These are phyloP conservation scores for Graphium sp. DNA, from an alignment of 2,329 filamentous ascomycete genomes.

Conservation along the genomic window DNA sequence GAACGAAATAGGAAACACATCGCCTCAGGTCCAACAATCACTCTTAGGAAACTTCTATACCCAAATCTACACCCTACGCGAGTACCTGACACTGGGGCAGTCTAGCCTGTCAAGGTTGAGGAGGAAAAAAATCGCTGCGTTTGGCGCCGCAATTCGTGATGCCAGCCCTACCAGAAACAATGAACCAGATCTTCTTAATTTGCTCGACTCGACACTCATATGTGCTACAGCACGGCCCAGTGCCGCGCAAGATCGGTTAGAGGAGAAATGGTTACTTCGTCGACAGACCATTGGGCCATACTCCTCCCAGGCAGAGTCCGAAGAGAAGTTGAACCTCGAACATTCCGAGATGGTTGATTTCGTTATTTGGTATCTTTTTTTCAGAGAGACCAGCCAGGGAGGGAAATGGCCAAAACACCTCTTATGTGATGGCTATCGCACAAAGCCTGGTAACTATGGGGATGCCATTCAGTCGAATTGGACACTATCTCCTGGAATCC, in stretches of 20 bases:
- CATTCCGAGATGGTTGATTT: constrained; percentile 59
- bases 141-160: constrained; percentile 24
- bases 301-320: too few species aligned
- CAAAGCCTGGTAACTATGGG: neutral
- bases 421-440: constrained; percentile 69
- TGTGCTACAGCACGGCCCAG: constrained; percentile 1
- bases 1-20: too few species aligned
- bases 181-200: constrained; percentile 5
- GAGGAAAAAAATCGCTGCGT: constrained; percentile 33
- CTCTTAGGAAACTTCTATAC: constrained; percentile 55
- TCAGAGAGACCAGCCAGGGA: constrained; percentile 26
- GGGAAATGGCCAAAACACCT: constrained; percentile 48
- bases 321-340: constrained; percentile 43
- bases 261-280: constrained; percentile 29
- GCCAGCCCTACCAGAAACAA: constrained; percentile 6
- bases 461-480: constrained; percentile 8
- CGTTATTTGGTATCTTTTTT: constrained; percentile 62
- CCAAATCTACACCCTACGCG: constrained; percentile 47
- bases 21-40: too few species aligned
- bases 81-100: constrained; percentile 51
- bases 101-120: constrained; percentile 48
- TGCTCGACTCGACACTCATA: constrained; percentile 7
- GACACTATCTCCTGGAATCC: constrained; percentile 48
- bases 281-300: too few species aligned
- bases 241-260: constrained; percentile 6